Evolutionary conservation across 768 basidiomycete genomes (phyloP).

Genomic region (Sistotremastrum suecicum): DNA sequence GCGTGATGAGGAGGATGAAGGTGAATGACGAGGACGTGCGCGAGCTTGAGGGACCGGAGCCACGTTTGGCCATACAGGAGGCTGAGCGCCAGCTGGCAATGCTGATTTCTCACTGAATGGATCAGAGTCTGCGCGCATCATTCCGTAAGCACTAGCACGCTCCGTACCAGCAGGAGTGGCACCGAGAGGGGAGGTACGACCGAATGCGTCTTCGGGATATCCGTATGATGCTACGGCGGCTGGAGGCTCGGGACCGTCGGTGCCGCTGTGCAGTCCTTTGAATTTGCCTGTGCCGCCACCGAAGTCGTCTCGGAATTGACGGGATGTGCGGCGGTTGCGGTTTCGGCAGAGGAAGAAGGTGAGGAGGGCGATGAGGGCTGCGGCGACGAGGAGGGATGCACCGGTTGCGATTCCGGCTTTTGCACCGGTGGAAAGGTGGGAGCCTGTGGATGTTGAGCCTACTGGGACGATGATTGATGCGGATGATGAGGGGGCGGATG

Average conservation of each 20-base stretch:
- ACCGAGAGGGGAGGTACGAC: constrained; percentile 11
- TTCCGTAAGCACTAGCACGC: constrained; percentile 1
- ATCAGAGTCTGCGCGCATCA: too few species aligned
- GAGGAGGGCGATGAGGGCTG: constrained; percentile 21
- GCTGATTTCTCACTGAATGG: too few species aligned
- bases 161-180: constrained; percentile 8
- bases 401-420: constrained; percentile 43
- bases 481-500: constrained; percentile 8
- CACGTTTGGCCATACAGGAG: too few species aligned
- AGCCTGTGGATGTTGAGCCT: constrained; percentile 5
- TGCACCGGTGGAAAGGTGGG: constrained; percentile 20
- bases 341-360: constrained; percentile 18
- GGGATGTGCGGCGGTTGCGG: constrained; percentile 8
- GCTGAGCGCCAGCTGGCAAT: too few species aligned
- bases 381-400: constrained; percentile 16
- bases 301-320: constrained; percentile 13
- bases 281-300: constrained; percentile 14
- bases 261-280: constrained; percentile 9
- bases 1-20: too few species aligned
- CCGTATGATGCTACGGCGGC: constrained; percentile 9
- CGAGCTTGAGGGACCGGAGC: too few species aligned
- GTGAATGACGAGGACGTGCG: too few species aligned
- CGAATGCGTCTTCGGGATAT: constrained; percentile 16
- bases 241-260: constrained; percentile 8
- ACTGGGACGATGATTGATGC: constrained; percentile 15